Percentiles rank a stretch among this genome's conserved stretches.
phyloP scores from a whole-genome alignment of 805 yeast genomes.

The Kodamaea hsintzibuensis region DNA sequence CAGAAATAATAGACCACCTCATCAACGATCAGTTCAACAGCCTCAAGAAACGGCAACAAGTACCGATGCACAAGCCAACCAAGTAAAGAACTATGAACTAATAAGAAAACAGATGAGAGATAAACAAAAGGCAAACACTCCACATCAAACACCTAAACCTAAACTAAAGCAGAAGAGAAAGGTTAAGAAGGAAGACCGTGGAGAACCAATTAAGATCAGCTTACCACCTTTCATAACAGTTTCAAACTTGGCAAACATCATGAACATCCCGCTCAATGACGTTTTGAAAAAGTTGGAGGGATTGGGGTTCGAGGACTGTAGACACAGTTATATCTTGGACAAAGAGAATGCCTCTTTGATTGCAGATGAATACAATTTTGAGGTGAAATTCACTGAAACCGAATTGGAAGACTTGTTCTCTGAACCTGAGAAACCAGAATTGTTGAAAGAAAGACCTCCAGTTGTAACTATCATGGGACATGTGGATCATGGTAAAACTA shows the following conservation, averaged over 20 bases:
- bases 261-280: constrained; percentile 63
- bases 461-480: constrained; percentile 98
- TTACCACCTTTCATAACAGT: constrained; percentile 81
- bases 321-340: constrained; percentile 80
- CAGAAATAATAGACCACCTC: not conserved
- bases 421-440: constrained; percentile 45
- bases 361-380: constrained; percentile 86
- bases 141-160: not conserved
- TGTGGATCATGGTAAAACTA: constrained; percentile 98
- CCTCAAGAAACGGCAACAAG: not conserved
- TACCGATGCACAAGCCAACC: constrained; percentile 2
- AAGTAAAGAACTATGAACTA: constrained; percentile 15
- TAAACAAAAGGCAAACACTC: constrained; percentile 10
- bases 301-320: constrained; percentile 71
- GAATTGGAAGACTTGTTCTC: constrained; percentile 61
- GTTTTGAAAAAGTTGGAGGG: constrained; percentile 58
- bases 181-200: constrained; percentile 10
- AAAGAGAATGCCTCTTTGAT: constrained; percentile 82
- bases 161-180: constrained; percentile 8
- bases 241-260: constrained; percentile 70
- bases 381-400: constrained; percentile 56
- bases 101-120: constrained; percentile 21
- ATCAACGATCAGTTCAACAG: not conserved
- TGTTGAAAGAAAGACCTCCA: constrained; percentile 75
- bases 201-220: constrained; percentile 29